Percentiles rank a stretch among this genome's conserved stretches.
phyloP scores from a whole-genome alignment of 1,284 basidiomycete species.

The Anthracocystis setariae region DNA sequence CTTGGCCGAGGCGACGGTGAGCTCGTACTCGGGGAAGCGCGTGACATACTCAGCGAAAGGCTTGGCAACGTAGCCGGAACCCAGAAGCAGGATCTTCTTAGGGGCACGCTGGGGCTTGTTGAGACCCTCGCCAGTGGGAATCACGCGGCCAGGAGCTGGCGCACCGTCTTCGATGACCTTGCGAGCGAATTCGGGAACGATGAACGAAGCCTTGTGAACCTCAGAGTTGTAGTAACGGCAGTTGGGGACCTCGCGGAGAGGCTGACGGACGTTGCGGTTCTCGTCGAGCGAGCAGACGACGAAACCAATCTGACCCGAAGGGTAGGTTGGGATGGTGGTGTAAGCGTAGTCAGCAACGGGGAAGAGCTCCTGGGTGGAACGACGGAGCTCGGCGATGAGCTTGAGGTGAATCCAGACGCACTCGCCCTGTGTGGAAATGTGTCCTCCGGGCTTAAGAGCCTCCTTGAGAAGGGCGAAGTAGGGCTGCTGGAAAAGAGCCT shows the following conservation, averaged over 20 bases:
- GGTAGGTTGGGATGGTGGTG: constrained; percentile 97
- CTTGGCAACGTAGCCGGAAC: constrained; percentile 92
- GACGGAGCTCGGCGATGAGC: constrained; percentile 82
- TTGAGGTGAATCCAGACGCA: constrained; percentile 93
- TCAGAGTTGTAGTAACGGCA: constrained; percentile 84
- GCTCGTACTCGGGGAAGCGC: constrained; percentile 80
- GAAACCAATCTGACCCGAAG: constrained; percentile 96
- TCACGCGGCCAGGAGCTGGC: constrained; percentile 60
- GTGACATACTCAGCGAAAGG: constrained; percentile 94
- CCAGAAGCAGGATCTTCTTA: constrained; percentile 89
- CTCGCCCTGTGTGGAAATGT: constrained; percentile 96
- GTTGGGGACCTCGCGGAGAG: constrained; percentile 74
- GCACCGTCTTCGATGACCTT: constrained; percentile 67
- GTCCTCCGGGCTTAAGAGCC: constrained; percentile 87
- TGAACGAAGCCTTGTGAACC: constrained; percentile 85
- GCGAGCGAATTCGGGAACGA: constrained; percentile 90
- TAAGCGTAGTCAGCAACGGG: constrained; percentile 88
- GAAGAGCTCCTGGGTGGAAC: constrained; percentile 82
- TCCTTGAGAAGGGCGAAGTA: constrained; percentile 95
- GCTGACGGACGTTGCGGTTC: constrained; percentile 58
- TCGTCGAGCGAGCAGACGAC: constrained; percentile 83
- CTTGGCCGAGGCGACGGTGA: constrained; percentile 74
- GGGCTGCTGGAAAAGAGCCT: constrained; percentile 92
- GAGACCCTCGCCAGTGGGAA: constrained; percentile 70
- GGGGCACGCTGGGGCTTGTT: constrained; percentile 67